Base-by-base conservation (phyloP, 257 asterid species). In the Linderniella brevidens region DNA sequence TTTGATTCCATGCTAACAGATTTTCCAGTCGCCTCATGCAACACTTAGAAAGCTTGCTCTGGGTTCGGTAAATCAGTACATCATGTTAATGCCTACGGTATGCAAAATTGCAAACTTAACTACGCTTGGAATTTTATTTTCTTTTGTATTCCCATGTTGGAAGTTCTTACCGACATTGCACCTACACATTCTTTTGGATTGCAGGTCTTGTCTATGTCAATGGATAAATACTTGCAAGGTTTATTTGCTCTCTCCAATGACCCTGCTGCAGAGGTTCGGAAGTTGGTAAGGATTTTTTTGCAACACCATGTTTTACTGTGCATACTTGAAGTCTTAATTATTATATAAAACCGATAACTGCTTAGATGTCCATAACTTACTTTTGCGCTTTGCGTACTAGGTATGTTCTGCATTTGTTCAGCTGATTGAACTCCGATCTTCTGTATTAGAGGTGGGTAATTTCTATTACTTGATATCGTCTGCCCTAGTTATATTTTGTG, bases 371-470 rank as follows among this genome's bases (percentile, higher is more conserved):
- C 32, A 25, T 25, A 25, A 25, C 3, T 25, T 25, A 25, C 32
- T 25, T 25, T 25, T 25, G 3, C 32, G 32, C 6, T 25, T 25
- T 25, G 32, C 6, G 32, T 25, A 25, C 32, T 25, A 88, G 96
- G 99, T 90, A 17, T 90, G 95, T 65, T 58, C 94, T 49, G 99
- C 99, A 46, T 90, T 90, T 65, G 99, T 90, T 58, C 96, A 90
- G 61, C 75, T 90, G 56, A 65, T 86, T 54, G 99, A 82, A 69
- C 82, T 85, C 60, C 82, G 82, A 44, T 72, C 88, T 49, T 73
- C 79, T 63, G 68, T 73, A 56, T 56, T 90, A 68, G 86, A 76
- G 99, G 94, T 81, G 56, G 44, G 66, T 56, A 37, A 25, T 59
- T 46, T 41, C 46, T 64, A 8, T 2, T 46, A 1, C 32, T 11